phyloP scores from a whole-genome alignment of 2,329 filamentous ascomycete species.

The Chaetothyriales sp. region DNA sequence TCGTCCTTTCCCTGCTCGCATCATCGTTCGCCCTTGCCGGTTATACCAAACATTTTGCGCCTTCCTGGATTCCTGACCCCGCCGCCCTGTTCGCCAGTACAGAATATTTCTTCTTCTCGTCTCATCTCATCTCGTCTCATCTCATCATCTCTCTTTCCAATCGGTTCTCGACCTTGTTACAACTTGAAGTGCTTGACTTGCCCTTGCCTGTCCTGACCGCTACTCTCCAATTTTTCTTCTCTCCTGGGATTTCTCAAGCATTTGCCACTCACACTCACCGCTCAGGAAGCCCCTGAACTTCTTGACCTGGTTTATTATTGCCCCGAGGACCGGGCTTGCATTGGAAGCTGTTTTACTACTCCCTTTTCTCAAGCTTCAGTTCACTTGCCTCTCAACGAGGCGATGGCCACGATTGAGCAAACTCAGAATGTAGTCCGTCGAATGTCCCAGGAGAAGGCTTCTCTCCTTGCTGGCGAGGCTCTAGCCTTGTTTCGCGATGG shows the following conservation, averaged over 20 bases:
- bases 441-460: conserved; percentile 31
- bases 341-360: neutral
- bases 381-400: neutral
- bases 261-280: neutral
- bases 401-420: conserved; percentile 12
- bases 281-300: neutral
- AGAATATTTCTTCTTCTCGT: neutral
- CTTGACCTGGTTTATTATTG: neutral
- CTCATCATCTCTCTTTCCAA: neutral
- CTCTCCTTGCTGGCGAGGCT: conserved; percentile 31
- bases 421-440: conserved; percentile 14
- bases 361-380: neutral
- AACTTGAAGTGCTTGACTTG: neutral
- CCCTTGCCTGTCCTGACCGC: neutral
- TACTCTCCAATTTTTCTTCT: neutral
- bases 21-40: neutral
- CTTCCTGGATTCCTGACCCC: neutral
- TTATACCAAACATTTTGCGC: neutral
- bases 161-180: neutral
- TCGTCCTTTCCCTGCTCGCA: neutral
- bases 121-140: neutral
- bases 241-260: neutral
- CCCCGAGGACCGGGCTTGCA: neutral
- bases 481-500: conserved; percentile 32
- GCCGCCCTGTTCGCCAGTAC: neutral